A percentile compares a stretch with the other conserved stretches of the same genome.
Conservation (phyloP, 441 rosid species). For the Adansonia rubrostipa region DNA sequence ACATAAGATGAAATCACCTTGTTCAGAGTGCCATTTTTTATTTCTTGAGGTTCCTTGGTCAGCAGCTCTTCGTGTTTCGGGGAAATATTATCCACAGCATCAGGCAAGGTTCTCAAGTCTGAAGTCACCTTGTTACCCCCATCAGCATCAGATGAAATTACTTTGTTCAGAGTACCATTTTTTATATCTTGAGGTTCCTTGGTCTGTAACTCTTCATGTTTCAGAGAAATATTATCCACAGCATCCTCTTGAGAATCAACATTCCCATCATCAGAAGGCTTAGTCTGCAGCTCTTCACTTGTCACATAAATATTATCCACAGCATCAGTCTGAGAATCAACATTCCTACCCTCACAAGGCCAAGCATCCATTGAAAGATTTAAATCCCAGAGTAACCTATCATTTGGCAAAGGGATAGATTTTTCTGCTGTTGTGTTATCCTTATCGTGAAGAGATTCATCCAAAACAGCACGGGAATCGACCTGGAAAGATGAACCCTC, state of each 20-base stretch:
- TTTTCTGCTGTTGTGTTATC: constrained; percentile 26
- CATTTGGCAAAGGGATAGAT: constrained; percentile 29
- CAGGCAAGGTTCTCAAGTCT: background rate
- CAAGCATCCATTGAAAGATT: constrained; percentile 60
- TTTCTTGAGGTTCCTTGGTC: background rate
- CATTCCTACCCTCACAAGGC: constrained; percentile 38
- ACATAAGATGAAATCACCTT: background rate
- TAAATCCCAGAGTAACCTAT: constrained; percentile 54
- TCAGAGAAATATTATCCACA: background rate
- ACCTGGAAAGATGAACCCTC: constrained; percentile 33
- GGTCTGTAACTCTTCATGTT: background rate
- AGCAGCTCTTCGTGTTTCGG: background rate
- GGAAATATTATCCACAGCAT: background rate
- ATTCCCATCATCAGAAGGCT: constrained; percentile 12
- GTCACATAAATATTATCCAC: background rate
- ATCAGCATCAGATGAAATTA: background rate
- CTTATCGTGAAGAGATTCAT: constrained; percentile 22
- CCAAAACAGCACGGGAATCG: constrained; percentile 18
- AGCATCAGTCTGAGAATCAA: constrained; percentile 31
- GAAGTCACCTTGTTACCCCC: background rate
- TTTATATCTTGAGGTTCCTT: background rate
- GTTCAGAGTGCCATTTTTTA: background rate
- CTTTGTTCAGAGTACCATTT: background rate
- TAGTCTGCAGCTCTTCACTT: constrained; percentile 25
- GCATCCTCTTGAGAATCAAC: constrained; percentile 17